Conservation (phyloP, 345 rosid genomes). For the Dovyalis caffra region DNA sequence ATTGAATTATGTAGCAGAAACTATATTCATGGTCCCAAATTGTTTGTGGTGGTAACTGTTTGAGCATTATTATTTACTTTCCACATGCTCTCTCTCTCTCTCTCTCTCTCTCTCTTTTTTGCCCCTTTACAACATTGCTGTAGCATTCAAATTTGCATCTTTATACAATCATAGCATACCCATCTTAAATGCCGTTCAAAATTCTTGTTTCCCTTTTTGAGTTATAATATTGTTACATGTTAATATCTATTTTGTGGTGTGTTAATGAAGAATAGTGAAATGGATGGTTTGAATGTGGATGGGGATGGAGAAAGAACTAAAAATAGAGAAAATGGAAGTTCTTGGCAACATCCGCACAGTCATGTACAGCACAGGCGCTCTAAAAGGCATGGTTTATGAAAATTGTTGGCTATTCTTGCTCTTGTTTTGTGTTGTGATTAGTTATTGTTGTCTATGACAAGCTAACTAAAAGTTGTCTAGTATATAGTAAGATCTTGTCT, state of each 20-base stretch:
- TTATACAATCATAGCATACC: conserved; percentile 14
- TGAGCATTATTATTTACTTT: conserved; percentile 23
- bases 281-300: conserved; percentile 40
- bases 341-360: conserved; percentile 24
- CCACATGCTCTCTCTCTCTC: too few relatives aligned
- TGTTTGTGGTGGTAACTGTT: conserved; percentile 19
- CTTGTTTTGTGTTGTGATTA: background rate
- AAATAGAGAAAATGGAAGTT: conserved; percentile 34
- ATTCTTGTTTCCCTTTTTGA: background rate
- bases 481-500: background rate
- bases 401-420: background rate
- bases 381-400: conserved; percentile 51
- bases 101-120: too few relatives aligned
- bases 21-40: conserved; percentile 45
- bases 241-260: conserved; percentile 6
- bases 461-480: background rate
- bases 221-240: too few relatives aligned
- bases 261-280: conserved; percentile 26
- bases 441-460: background rate
- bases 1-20: conserved; percentile 48
- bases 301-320: conserved; percentile 22
- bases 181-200: conserved; percentile 4
- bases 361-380: conserved; percentile 66
- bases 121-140: conserved; percentile 14
- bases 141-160: conserved; percentile 17